These are phyloP conservation scores for Teratosphaeria viscida DNA, from an alignment of 2,329 filamentous ascomycete genomes.

Conservation along the genomic window DNA sequence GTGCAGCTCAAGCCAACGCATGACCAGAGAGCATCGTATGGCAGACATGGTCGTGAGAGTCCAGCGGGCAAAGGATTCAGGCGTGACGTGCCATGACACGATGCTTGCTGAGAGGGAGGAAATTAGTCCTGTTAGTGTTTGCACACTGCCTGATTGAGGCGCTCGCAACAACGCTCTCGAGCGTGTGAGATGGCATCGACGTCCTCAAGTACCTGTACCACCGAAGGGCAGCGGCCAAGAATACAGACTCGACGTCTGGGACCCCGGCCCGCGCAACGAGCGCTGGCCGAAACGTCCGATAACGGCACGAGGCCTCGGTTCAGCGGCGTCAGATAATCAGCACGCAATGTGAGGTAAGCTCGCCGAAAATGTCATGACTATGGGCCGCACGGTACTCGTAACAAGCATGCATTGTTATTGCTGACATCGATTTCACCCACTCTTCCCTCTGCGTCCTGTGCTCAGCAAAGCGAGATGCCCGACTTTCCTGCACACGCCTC, in stretches of 20 bases:
- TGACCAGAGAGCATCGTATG: no score
- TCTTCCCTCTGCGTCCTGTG: neutral
- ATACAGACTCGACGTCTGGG: neutral
- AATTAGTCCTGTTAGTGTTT: no score
- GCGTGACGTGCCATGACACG: no score
- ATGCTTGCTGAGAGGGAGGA: no score
- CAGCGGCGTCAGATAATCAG: neutral
- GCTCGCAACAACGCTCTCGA: no score
- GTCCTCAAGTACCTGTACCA: no score
- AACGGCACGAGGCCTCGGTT: neutral
- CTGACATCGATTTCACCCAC: neutral
- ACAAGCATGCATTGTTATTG: neutral
- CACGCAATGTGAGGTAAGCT: neutral
- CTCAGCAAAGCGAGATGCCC: constrained; percentile 32
- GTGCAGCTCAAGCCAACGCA: no score
- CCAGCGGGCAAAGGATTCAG: no score
- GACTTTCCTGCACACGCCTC: constrained; percentile 43
- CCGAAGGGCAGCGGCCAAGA: neutral
- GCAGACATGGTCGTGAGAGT: no score
- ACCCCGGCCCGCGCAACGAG: neutral
- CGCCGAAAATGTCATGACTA: neutral
- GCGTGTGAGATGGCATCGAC: no score
- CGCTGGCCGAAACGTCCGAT: neutral
- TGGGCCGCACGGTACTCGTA: neutral
- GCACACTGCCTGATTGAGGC: no score